Evolutionary conservation across 2,329 filamentous ascomycete species (phyloP).

Genomic region (Apiospora pterosperma): DNA sequence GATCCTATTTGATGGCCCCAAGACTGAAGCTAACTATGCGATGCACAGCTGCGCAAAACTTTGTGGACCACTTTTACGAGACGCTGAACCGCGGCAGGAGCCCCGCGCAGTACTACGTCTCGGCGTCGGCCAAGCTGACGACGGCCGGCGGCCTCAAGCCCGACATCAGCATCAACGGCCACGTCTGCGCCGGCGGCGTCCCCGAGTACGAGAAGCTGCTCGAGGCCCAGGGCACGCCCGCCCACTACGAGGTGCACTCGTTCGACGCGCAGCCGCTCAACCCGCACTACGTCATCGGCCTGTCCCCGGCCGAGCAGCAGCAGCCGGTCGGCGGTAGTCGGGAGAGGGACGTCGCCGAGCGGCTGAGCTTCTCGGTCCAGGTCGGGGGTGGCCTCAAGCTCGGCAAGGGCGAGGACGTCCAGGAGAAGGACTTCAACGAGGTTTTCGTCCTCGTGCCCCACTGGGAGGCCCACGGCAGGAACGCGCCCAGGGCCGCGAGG

Average conservation of each 20-base stretch:
- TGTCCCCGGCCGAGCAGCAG: constrained; percentile 39
- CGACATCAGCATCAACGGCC: constrained; percentile 79
- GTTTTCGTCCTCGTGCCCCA: constrained; percentile 79
- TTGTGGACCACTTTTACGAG: constrained; percentile 72
- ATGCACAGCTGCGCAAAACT: constrained; percentile 61
- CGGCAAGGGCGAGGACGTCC: constrained; percentile 59
- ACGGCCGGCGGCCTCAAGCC: constrained; percentile 48
- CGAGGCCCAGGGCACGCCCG: constrained; percentile 45
- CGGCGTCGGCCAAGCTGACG: constrained; percentile 49
- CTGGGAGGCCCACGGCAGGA: constrained; percentile 54
- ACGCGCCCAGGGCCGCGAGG: constrained; percentile 49
- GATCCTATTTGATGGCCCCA: neutral
- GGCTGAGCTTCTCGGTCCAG: constrained; percentile 69
- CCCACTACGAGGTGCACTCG: constrained; percentile 66
- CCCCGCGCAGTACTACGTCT: constrained; percentile 69
- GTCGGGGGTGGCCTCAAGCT: constrained; percentile 71
- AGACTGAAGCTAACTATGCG: neutral
- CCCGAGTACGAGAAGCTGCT: constrained; percentile 67
- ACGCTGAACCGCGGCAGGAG: constrained; percentile 61
- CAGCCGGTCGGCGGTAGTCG: constrained; percentile 33
- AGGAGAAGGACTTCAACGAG: constrained; percentile 72
- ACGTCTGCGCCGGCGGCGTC: constrained; percentile 53
- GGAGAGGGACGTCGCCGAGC: constrained; percentile 35
- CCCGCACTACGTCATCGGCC: constrained; percentile 54
- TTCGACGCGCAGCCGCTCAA: constrained; percentile 79